Conservation (phyloP, 2,329 filamentous ascomycete species). For the Incumbomyces lentus region DNA sequence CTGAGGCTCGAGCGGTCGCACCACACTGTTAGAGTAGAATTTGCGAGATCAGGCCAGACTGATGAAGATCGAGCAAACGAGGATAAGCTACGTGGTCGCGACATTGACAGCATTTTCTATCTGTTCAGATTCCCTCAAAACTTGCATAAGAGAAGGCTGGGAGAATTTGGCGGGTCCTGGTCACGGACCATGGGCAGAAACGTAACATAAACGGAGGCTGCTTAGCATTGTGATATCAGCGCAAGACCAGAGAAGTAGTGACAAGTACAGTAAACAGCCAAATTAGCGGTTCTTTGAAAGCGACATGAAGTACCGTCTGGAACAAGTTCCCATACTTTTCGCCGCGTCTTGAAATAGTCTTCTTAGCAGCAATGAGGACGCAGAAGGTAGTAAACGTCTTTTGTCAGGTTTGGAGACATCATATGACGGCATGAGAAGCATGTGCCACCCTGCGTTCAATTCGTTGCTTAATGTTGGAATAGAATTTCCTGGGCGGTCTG, state of each 20-base stretch:
- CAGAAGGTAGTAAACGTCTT: no score
- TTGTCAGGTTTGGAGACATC: neutral
- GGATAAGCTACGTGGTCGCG: neutral
- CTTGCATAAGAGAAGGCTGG: neutral
- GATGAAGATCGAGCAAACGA: neutral
- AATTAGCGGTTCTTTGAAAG: no score
- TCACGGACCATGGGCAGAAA: neutral
- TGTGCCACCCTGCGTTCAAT: neutral
- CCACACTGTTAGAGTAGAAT: no score
- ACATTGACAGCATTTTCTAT: neutral
- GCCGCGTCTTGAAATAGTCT: neutral
- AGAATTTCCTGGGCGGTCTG: neutral
- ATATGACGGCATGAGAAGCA: slow-evolving; percentile 2
- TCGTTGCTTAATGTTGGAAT: neutral
- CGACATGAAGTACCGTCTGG: no score
- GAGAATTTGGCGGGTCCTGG: neutral
- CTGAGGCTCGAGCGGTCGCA: no score
- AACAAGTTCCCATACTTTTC: neutral
- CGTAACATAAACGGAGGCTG: no score
- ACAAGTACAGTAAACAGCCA: no score
- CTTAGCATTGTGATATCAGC: no score
- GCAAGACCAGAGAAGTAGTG: no score
- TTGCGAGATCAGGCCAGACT: neutral
- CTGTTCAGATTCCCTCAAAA: neutral
- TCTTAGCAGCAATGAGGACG: neutral